Percentiles rank a stretch among this genome's conserved stretches.
phyloP scores from a whole-genome alignment of 2,329 filamentous ascomycete species.

The Didymella lethalis region DNA sequence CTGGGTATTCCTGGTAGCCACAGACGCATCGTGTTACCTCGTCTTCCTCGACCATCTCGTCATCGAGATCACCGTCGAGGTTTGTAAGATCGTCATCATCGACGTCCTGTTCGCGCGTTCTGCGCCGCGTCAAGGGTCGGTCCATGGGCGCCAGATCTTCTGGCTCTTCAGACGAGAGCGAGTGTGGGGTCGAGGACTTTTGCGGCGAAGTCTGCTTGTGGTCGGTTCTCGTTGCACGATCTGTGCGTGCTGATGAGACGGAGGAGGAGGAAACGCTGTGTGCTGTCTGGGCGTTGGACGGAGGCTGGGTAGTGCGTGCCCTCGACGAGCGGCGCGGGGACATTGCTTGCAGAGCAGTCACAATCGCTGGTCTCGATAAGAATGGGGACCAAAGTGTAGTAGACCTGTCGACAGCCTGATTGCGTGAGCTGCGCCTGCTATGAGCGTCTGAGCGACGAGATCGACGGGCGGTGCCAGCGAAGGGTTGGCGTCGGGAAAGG shows the following conservation, averaged over 20 bases:
- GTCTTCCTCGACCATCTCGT: slow-evolving; percentile 73
- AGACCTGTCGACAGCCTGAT: slow-evolving; percentile 11
- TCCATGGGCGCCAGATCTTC: slow-evolving; percentile 69
- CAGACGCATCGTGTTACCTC: slow-evolving; percentile 96
- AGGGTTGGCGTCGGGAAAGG: slow-evolving; percentile 10
- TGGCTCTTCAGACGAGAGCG: slow-evolving; percentile 72
- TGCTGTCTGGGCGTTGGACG: slow-evolving; percentile 69
- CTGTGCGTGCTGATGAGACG: slow-evolving; percentile 74
- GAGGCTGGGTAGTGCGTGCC: slow-evolving; percentile 79
- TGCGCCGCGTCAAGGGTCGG: slow-evolving; percentile 74
- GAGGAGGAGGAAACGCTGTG: slow-evolving; percentile 80
- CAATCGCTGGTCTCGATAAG: slow-evolving; percentile 1
- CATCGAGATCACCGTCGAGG: slow-evolving; percentile 65
- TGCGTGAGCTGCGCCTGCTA: slow-evolving; percentile 26
- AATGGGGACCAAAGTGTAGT: slow-evolving; percentile 1
- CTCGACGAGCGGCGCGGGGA: slow-evolving; percentile 89
- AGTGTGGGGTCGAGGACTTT: slow-evolving; percentile 77
- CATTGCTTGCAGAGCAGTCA: slow-evolving; percentile 51
- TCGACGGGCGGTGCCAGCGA: slow-evolving; percentile 25
- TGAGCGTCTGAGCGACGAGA: slow-evolving; percentile 22
- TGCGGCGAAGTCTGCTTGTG: slow-evolving; percentile 76
- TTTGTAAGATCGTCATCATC: slow-evolving; percentile 58
- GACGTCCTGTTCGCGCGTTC: slow-evolving; percentile 78
- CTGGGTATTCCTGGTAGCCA: slow-evolving; percentile 92
- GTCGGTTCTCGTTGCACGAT: slow-evolving; percentile 75